Evolutionary conservation across 495 filamentous ascomycete species (phyloP).

Genomic region (Penicillium arizonense): DNA sequence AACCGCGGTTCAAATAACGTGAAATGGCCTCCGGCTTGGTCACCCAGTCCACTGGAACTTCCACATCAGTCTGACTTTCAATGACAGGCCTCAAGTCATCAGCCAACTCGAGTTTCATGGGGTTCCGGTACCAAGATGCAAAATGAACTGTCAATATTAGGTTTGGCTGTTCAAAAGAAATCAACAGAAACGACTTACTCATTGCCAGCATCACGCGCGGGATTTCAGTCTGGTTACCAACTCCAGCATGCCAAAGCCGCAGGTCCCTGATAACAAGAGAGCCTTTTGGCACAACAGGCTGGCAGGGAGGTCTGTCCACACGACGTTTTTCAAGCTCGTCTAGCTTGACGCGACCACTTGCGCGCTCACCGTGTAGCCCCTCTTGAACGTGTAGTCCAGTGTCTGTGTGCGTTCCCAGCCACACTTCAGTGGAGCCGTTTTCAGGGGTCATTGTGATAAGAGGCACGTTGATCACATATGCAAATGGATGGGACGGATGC

Average conservation of each 20-base stretch:
- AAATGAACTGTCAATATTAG: conserved; percentile 29
- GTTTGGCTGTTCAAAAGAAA: conserved; percentile 1
- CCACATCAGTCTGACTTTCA: conserved; percentile 29
- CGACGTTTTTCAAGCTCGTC: conserved; percentile 39
- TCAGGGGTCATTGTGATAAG: conserved; percentile 50
- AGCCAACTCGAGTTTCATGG: conserved; percentile 49
- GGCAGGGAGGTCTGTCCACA: conserved; percentile 41
- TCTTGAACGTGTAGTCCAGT: conserved; percentile 40
- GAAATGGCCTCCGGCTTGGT: conserved; percentile 27
- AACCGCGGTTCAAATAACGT: conserved; percentile 43
- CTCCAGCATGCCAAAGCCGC: conserved; percentile 60
- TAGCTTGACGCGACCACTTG: conserved; percentile 46
- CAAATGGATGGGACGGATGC: conserved; percentile 54
- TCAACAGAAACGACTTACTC: conserved; percentile 33
- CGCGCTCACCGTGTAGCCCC: conserved; percentile 46
- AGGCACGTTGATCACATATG: conserved; percentile 54
- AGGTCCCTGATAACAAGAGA: conserved; percentile 54
- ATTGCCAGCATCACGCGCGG: conserved; percentile 58
- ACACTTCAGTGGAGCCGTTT: conserved; percentile 60
- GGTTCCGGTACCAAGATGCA: conserved; percentile 48
- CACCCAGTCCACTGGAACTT: conserved; percentile 46
- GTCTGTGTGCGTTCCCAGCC: conserved; percentile 54
- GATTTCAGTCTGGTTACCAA: conserved; percentile 50
- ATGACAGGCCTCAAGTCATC: conserved; percentile 40
- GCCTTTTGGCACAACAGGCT: conserved; percentile 51